Base-by-base conservation (phyloP, 148 eudicot genomes). In the Polygonum aviculare region DNA sequence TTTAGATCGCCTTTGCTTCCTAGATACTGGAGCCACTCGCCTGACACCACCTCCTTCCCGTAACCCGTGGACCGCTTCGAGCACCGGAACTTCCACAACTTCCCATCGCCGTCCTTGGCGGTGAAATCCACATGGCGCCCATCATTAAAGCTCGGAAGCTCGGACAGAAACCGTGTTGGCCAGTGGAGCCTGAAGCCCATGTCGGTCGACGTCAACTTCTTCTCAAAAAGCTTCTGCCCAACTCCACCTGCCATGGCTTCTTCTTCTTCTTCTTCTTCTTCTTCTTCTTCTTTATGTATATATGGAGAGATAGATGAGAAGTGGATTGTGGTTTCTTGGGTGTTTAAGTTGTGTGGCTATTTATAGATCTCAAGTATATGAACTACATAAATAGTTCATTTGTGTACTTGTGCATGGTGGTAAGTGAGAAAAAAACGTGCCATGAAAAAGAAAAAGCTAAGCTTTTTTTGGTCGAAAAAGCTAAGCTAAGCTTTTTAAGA, bases 181-280 rank as follows among this genome's bases (percentile, higher is more conserved):
- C 71, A 65, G 71, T 65, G 41, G 71, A 65, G 71, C 44, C 41
- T 65, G 44, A 35, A 44, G 15, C 36, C 71, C 71, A 65, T 19
- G 40, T 65, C 71, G 2, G 19, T 36, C 41, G 14, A 35, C 41
- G 71, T 65, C 71, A 65, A 4, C 44, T 4, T 0, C 71, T 65
- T 65, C 8, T 5, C 3, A 3, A 65, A 65, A 33, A 65, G 41
- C 71, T 7, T 35, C 44, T 65, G n/a, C 71, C n/a, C n/a, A 22
- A 3, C 18, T 63, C n/a, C 41, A 33, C 8, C 40, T 5, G 44
- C 41, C 71, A 35, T 65, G 69, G 65, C 1, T 7, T 55, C 2
- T 6, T 21, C 21, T n/a, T 55, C 7, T 21, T 15, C 19, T 21
- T 19, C n/a, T n/a, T n/a, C n/a, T n/a, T n/a, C n/a, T n/a, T n/a